Evolutionary conservation across 2,329 filamentous ascomycete genomes (phyloP).

Genomic region (Cercospora brassicicola): DNA sequence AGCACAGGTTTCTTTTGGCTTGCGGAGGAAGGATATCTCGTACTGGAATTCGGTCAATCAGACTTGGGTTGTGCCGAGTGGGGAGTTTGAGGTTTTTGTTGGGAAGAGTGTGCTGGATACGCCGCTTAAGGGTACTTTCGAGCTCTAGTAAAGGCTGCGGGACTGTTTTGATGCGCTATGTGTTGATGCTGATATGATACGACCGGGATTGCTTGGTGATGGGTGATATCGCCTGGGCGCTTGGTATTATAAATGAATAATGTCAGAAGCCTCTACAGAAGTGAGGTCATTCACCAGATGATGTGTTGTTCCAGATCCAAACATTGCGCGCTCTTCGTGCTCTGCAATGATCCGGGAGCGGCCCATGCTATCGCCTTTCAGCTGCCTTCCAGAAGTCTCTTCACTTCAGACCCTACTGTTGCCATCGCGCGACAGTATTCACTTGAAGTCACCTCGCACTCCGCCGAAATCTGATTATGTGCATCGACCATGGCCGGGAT

Average conservation of each 20-base stretch:
- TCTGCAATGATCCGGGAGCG: no score
- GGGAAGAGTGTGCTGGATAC: slow-evolving; percentile 44
- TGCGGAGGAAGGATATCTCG: slow-evolving; percentile 50
- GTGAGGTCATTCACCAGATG: neutral
- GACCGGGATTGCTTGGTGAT: neutral
- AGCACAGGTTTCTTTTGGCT: slow-evolving; percentile 38
- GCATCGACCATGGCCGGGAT: slow-evolving; percentile 23
- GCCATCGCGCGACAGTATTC: slow-evolving; percentile 16
- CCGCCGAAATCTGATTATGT: slow-evolving; percentile 13
- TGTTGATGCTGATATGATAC: neutral
- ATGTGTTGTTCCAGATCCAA: no score
- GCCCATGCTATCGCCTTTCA: neutral
- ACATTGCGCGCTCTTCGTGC: no score
- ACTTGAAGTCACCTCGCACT: neutral
- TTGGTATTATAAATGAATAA: neutral
- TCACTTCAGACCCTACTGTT: slow-evolving; percentile 8
- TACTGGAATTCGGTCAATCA: slow-evolving; percentile 53
- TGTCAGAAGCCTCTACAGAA: neutral
- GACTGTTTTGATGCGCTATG: neutral
- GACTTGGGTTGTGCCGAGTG: slow-evolving; percentile 53
- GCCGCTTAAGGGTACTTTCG: slow-evolving; percentile 33
- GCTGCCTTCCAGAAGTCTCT: neutral
- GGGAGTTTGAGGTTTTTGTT: slow-evolving; percentile 49
- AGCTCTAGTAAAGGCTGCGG: neutral
- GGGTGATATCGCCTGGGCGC: neutral